Conservation (phyloP, 2,329 filamentous ascomycete species). For the Seiridium cupressi region DNA sequence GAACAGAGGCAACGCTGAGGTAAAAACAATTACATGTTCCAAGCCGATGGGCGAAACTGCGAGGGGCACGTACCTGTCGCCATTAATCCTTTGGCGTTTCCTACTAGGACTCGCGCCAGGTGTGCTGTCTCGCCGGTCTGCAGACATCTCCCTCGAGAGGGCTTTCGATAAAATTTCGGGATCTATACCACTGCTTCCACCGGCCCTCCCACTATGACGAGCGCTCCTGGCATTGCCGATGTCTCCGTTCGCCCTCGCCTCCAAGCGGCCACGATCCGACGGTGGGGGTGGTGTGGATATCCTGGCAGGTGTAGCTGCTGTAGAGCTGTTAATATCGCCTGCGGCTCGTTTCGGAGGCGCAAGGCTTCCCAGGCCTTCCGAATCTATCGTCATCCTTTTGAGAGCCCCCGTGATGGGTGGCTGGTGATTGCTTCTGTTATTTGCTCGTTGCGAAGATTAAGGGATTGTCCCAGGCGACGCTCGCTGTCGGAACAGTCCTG, state of each 20-base stretch:
- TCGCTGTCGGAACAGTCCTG: not conserved
- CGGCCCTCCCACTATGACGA: slow-evolving; percentile 32
- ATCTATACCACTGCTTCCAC: slow-evolving; percentile 39
- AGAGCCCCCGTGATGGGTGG: not conserved
- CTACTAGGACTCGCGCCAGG: slow-evolving; percentile 54
- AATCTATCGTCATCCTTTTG: slow-evolving; percentile 31
- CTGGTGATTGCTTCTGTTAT: not conserved
- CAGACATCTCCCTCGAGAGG: slow-evolving; percentile 49
- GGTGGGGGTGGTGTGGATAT: slow-evolving; percentile 44
- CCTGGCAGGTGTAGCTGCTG: slow-evolving; percentile 32
- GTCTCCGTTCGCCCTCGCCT: slow-evolving; percentile 39
- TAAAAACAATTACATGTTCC: no score
- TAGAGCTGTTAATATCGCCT: slow-evolving; percentile 31
- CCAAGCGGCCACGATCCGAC: slow-evolving; percentile 40
- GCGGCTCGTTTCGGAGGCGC: slow-evolving; percentile 28
- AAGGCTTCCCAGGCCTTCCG: slow-evolving; percentile 25
- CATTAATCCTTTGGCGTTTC: slow-evolving; percentile 60
- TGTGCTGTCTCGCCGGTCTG: slow-evolving; percentile 50
- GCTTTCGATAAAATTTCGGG: slow-evolving; percentile 49
- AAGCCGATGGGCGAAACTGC: not conserved
- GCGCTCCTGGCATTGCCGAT: slow-evolving; percentile 28
- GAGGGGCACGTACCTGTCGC: slow-evolving; percentile 48
- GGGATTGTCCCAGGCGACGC: no score
- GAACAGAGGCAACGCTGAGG: no score
- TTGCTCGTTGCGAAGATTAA: not conserved